Evolutionary conservation across 371 early-diverging fungal species (phyloP), one percentile per base, ranked within the genome.

Genomic region (Zopfochytrium polystomum): DNA sequence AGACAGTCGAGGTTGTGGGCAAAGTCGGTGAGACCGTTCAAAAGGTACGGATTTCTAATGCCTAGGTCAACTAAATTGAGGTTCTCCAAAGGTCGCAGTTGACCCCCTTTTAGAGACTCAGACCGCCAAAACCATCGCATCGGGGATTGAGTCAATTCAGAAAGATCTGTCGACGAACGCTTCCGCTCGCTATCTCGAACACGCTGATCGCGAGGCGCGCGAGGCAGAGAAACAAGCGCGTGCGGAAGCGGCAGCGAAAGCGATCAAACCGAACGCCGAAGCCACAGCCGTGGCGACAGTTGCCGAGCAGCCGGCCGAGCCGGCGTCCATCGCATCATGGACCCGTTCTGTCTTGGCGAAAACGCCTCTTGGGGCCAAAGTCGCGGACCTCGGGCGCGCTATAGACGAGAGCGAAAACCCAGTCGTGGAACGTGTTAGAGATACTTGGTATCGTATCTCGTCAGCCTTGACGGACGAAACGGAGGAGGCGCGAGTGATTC

Each of bases 381-480:
- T 94, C 52, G 89, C 91, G 75, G 81, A 78, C 43, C 85, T 90
- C 29, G 84, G 85, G 70, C 84, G 84, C 60, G 80, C 72, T 60
- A 87, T 92, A 68, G 90, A 92, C 48, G 95, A 98, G 73, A 89
- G 90, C 64, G 94, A 96, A 60, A 92, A 93, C 67, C 73, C 92
- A 3, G 77, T 93, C 18, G 77, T 96, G 29, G 87, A 91, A 48
- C 85, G 89, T 63, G 79, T 89, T 33, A 82, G 98, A 55, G 87
- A 87, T 22, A 80, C 90, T 18, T 53, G 61, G 38, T 66, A 74
- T 42, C 48, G 55, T 44, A 53, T 71, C 72, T 80, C 83, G 20
- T 85, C 88, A 2, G 80, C 89, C 58, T 87, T 93, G 67, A n/a
- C n/a, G n/a, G 90, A 90, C 53, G 98, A 98, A 75, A 90, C 92